Base-by-base conservation (phyloP, 805 yeast species). In the Candida sphagnicola region DNA sequence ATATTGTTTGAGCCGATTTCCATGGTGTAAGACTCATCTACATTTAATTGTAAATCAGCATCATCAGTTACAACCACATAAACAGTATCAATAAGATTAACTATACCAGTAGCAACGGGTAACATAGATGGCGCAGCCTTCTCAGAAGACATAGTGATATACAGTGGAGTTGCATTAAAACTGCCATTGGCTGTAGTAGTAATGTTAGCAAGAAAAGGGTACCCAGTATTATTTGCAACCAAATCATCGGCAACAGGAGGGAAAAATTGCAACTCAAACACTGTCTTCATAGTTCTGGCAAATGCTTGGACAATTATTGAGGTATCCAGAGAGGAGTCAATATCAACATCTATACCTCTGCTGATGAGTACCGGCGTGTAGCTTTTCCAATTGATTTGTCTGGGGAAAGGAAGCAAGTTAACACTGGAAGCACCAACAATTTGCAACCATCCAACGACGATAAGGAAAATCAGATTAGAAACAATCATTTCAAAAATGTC, bases 11-110 rank as follows among this genome's bases (percentile, higher is more conserved):
- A 11, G 29, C 38, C 38, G 3, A 59, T 46, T 3, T 35, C 29
- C 34, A 67, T 39, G 12, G 51, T 42, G 42, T 64, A 67, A 6
- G 65, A 48, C 45, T 67, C 72, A 43, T 66, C 57, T 19, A 64
- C 67, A 4, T 62, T 69, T 33, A 51, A 44, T 41, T 62, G 65
- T 36, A 67, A 52, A 33, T 48, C 58, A 10, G 57, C 55, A 13
- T 43, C 41, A 17, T 33, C 13, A 8, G 8, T 26, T 8, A 26
- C 12, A 6, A 13, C 12, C 6, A 26, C 14, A 26, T 12, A 26
- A 8, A 26, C 29, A 5, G 5, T n/a, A 26, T 26, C 29, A 13
- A 26, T 26, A 12, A 30, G 23, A 37, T 59, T 57, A 4, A 35
- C 43, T 23, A 60, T 45, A 13, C 21, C 29, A 28, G 57, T 30